A percentile compares a stretch with the other conserved stretches of the same genome.
phyloP scores from a whole-genome alignment of 2,329 filamentous ascomycete genomes.

The Claviceps sp. region DNA sequence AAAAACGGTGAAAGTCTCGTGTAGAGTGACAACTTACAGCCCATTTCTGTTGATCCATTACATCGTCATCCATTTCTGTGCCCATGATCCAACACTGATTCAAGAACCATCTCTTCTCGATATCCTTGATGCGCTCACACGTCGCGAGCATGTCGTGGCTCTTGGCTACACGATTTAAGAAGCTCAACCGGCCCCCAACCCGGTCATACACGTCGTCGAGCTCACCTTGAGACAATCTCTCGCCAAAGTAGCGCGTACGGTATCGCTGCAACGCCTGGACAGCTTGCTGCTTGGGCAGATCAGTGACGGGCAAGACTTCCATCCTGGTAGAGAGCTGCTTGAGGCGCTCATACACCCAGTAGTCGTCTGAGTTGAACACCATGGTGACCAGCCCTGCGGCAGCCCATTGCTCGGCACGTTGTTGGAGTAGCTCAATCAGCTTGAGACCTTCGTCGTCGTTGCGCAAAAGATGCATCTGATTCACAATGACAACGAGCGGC shows the following conservation, averaged over 20 bases:
- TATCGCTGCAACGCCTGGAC: conserved; percentile 67
- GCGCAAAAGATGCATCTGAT: conserved; percentile 80
- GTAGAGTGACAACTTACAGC: conserved; percentile 38
- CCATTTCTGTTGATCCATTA: conserved; percentile 97
- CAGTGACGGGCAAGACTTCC: conserved; percentile 78
- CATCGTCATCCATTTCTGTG: conserved; percentile 78
- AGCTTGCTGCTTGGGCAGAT: conserved; percentile 68
- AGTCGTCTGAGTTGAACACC: conserved; percentile 94
- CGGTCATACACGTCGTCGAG: conserved; percentile 72
- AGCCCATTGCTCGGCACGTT: conserved; percentile 92
- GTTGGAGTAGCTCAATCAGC: conserved; percentile 85
- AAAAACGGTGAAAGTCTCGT: not conserved
- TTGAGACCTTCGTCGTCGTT: conserved; percentile 91
- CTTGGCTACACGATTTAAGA: conserved; percentile 82
- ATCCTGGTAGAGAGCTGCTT: conserved; percentile 89
- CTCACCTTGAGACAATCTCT: conserved; percentile 38
- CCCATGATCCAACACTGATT: conserved; percentile 66
- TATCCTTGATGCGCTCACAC: conserved; percentile 58
- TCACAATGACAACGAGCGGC: conserved; percentile 86
- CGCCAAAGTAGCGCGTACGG: conserved; percentile 61
- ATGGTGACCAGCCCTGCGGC: conserved; percentile 80
- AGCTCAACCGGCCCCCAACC: conserved; percentile 79
- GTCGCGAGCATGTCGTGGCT: conserved; percentile 64
- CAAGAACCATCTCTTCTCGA: conserved; percentile 64
- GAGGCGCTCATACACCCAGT: conserved; percentile 93